A percentile compares a stretch with the other conserved stretches of the same genome.
Evolutionary conservation across 2,329 filamentous ascomycete species (phyloP).

Genomic region (Neonectria neomacrospora): DNA sequence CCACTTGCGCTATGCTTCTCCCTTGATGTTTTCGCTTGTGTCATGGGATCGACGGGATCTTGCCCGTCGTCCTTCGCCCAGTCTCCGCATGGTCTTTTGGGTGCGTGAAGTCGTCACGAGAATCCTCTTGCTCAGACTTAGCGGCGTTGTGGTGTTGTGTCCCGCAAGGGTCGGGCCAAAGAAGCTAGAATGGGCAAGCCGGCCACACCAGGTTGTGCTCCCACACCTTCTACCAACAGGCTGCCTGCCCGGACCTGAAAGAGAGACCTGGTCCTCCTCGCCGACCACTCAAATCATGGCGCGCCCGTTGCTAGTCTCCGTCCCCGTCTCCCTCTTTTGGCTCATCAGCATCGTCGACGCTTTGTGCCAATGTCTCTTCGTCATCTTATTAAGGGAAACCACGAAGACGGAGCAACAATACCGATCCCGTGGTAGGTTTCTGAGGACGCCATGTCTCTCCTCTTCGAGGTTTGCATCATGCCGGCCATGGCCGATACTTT

Average conservation of each 20-base stretch:
- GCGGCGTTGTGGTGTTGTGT: conserved; percentile 38
- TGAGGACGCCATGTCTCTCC: background rate
- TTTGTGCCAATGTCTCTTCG: conserved; percentile 18
- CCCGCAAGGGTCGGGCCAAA: conserved; percentile 31
- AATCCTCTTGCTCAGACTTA: conserved; percentile 21
- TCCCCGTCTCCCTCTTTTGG: conserved; percentile 6
- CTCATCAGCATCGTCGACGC: conserved; percentile 10
- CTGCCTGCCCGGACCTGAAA: conserved; percentile 26
- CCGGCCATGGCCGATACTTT: conserved; percentile 17
- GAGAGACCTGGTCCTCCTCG: conserved; percentile 33
- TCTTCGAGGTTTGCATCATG: conserved; percentile 16
- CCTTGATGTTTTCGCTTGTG: conserved; percentile 10
- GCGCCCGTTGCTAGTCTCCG: conserved; percentile 16
- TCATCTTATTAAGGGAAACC: conserved; percentile 7
- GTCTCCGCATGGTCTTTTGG: conserved; percentile 26
- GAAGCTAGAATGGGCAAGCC: conserved; percentile 28
- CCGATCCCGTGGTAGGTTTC: conserved; percentile 6
- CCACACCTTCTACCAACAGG: conserved; percentile 11
- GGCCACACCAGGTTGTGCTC: conserved; percentile 26
- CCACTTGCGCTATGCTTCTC: conserved; percentile 18
- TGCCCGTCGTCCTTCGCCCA: conserved; percentile 13
- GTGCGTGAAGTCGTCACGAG: conserved; percentile 29
- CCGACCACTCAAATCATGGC: conserved; percentile 32
- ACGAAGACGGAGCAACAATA: conserved; percentile 20
- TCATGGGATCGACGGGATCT: conserved; percentile 21